Evolutionary conservation across 176 grass and related monocot species (phyloP).

Genomic region (sorghum (Sorghum bicolor)): Sorghum_bicolor_NCBIv3 NC_012875.2:49330001-49330500

Average conservation of each 20-base stretch:
- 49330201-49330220: constrained; percentile 68
- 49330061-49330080: constrained; percentile 82
- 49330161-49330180: constrained; percentile 84
- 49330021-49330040: constrained; percentile 91
- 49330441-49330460: background rate
- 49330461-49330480: background rate
- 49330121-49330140: constrained; percentile 83
- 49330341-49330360: constrained; percentile 15
- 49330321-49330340: background rate
- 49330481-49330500: background rate
- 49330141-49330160: constrained; percentile 55
- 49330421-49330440: constrained; percentile 63
- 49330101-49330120: constrained; percentile 74
- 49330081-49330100: constrained; percentile 74
- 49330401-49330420: constrained; percentile 46
- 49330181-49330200: constrained; percentile 72
- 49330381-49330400: constrained; percentile 11
- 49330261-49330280: constrained; percentile 75
- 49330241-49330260: constrained; percentile 1
- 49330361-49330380: background rate
- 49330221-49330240: constrained; percentile 63
- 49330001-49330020: constrained; percentile 92
- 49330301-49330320: constrained; percentile 22
- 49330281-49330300: constrained; percentile 75
- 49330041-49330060: constrained; percentile 92